phyloP scores from a whole-genome alignment of 2,329 filamentous ascomycete species.

The Dactylonectria macrodidyma region DNA sequence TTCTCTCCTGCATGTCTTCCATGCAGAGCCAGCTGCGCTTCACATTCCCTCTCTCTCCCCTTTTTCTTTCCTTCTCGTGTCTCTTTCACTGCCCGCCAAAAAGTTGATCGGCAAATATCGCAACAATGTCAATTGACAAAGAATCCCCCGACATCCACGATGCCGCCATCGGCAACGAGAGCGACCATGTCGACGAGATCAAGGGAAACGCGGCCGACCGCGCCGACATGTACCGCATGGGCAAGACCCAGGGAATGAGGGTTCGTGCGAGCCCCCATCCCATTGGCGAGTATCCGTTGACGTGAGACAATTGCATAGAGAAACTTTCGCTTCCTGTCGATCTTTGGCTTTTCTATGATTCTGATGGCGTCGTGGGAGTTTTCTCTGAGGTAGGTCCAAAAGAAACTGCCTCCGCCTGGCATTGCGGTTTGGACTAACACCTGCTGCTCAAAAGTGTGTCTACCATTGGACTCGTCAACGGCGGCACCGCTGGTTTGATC shows the following conservation, averaged over 20 bases:
- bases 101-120: neutral
- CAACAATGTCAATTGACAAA: constrained; percentile 37
- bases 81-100: neutral
- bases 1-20: constrained; percentile 29
- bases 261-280: constrained; percentile 21
- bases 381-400: constrained; percentile 50
- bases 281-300: constrained; percentile 18
- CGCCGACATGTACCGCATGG: constrained; percentile 44
- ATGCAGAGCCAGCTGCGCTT: constrained; percentile 25
- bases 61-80: constrained; percentile 9
- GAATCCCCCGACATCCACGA: constrained; percentile 22
- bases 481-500: constrained; percentile 62
- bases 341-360: constrained; percentile 63
- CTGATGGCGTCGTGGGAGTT: constrained; percentile 63
- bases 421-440: neutral
- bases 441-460: constrained; percentile 26
- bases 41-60: constrained; percentile 1
- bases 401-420: fast-evolving
- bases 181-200: constrained; percentile 37
- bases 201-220: constrained; percentile 41
- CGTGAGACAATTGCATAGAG: constrained; percentile 44
- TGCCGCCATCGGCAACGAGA: constrained; percentile 7
- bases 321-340: constrained; percentile 62
- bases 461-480: constrained; percentile 53
- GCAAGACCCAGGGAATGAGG: constrained; percentile 42